These are phyloP conservation scores for Teratosphaeriaceae sp. DNA, from an alignment of 2,329 filamentous ascomycete genomes.

Conservation along the genomic window DNA sequence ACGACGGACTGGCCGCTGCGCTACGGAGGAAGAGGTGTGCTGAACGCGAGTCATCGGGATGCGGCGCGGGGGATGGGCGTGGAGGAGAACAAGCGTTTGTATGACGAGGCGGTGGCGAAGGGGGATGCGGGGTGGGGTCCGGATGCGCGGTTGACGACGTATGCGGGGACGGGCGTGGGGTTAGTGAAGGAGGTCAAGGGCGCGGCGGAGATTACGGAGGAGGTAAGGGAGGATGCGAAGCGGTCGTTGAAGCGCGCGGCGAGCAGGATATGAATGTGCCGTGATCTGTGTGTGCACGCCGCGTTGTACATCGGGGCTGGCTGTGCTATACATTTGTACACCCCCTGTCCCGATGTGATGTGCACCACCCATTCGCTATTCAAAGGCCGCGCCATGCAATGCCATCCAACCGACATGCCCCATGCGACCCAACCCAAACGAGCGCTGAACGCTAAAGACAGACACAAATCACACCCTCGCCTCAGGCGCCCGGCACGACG, in stretches of 20 bases:
- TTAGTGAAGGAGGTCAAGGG: slow-evolving; percentile 46
- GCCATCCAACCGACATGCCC: no score
- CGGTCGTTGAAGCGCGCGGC: slow-evolving; percentile 24
- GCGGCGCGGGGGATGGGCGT: slow-evolving; percentile 32
- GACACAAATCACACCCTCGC: not conserved
- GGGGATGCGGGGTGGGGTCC: slow-evolving; percentile 49
- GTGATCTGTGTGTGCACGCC: no score
- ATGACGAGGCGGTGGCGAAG: slow-evolving; percentile 42
- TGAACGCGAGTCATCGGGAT: slow-evolving; percentile 48
- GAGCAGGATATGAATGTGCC: slow-evolving; percentile 1
- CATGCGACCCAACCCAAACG: no score
- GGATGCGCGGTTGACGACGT: slow-evolving; percentile 52
- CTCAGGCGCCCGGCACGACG: not conserved
- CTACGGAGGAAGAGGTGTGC: slow-evolving; percentile 52
- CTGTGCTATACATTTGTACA: no score
- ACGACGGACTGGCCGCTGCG: slow-evolving; percentile 53
- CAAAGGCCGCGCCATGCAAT: no score
- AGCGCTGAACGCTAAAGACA: not conserved
- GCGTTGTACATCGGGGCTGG: no score
- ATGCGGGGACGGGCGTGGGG: slow-evolving; percentile 56
- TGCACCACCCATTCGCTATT: no score
- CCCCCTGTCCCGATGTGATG: no score
- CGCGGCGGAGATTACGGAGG: slow-evolving; percentile 47
- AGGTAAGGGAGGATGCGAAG: slow-evolving; percentile 37
- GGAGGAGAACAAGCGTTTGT: slow-evolving; percentile 40